Percentiles rank a stretch among this genome's conserved stretches.
Evolutionary conservation across 2,329 filamentous ascomycete species (phyloP).

Genomic region (Hysterium pulicare): DNA sequence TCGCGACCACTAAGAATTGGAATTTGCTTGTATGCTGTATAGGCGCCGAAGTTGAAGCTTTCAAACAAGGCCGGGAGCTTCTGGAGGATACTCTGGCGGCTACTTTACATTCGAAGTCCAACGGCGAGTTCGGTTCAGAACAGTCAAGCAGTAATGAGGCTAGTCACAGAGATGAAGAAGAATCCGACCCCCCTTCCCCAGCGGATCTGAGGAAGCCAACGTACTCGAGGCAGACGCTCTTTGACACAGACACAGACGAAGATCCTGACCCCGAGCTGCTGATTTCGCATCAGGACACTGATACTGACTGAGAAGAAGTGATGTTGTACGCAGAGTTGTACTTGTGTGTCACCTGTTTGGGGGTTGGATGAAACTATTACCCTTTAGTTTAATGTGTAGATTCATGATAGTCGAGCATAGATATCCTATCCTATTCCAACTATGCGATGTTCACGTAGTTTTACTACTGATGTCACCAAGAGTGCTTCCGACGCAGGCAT

Average conservation of each 20-base stretch:
- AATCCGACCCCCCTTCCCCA: neutral
- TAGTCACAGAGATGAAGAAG: neutral
- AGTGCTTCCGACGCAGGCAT: no score
- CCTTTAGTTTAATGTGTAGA: no score
- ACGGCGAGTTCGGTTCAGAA: neutral
- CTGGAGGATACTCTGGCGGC: constrained; percentile 41
- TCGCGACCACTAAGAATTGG: constrained; percentile 64
- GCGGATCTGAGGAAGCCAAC: neutral
- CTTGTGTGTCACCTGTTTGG: no score
- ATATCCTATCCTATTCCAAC: no score
- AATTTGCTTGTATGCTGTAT: constrained; percentile 73
- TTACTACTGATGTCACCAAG: no score
- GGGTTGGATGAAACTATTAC: no score
- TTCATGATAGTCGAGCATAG: no score
- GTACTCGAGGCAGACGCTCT: constrained; percentile 23
- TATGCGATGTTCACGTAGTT: no score
- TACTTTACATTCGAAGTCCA: neutral
- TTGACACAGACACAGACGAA: constrained; percentile 43
- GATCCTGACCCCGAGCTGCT: constrained; percentile 48
- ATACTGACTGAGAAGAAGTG: constrained; percentile 26
- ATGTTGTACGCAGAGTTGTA: no score
- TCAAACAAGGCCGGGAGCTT: constrained; percentile 58
- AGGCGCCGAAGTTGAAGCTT: constrained; percentile 68
- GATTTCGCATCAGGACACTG: constrained; percentile 45
- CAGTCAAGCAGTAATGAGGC: neutral